A percentile compares a stretch with the other conserved stretches of the same genome.
Evolutionary conservation across 1,284 basidiomycete genomes (phyloP).

Genomic region (Puccinia polysora): DNA sequence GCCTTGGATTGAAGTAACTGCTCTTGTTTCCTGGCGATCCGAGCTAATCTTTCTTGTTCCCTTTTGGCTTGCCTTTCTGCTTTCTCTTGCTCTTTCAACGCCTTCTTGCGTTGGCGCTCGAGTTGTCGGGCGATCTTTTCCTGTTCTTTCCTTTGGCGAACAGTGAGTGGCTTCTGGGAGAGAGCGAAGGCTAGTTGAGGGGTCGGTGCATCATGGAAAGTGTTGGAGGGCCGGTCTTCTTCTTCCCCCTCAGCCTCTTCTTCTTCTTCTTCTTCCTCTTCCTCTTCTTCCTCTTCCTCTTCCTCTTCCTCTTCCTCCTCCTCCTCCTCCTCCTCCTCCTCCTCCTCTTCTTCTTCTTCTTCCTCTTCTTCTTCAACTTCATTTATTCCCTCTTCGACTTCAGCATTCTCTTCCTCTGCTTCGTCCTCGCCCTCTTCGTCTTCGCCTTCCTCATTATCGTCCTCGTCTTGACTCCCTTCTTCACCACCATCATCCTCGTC

Average conservation of each 20-base stretch:
- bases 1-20: constrained; percentile 16
- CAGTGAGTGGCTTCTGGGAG: constrained; percentile 11
- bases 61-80: constrained; percentile 33
- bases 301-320: constrained; percentile 10
- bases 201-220: neutral
- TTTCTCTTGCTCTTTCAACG: constrained; percentile 33
- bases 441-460: constrained; percentile 54
- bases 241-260: constrained; percentile 1
- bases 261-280: constrained; percentile 21
- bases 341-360: too few relatives aligned
- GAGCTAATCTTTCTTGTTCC: constrained; percentile 49
- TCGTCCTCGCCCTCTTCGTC: constrained; percentile 51
- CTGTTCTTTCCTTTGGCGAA: constrained; percentile 28
- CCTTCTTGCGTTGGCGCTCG: constrained; percentile 36
- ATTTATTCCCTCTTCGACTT: constrained; percentile 42
- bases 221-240: neutral
- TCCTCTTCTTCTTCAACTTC: constrained; percentile 25
- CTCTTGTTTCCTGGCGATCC: constrained; percentile 48
- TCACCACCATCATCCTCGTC: constrained; percentile 54
- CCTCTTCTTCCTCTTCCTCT: constrained; percentile 17
- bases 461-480: constrained; percentile 52
- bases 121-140: constrained; percentile 37
- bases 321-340: too few relatives aligned
- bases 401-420: neutral
- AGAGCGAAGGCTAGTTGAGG: constrained; percentile 2